Evolutionary conservation across 1,284 basidiomycete species (phyloP).

Genomic region (Leccinum huronense): DNA sequence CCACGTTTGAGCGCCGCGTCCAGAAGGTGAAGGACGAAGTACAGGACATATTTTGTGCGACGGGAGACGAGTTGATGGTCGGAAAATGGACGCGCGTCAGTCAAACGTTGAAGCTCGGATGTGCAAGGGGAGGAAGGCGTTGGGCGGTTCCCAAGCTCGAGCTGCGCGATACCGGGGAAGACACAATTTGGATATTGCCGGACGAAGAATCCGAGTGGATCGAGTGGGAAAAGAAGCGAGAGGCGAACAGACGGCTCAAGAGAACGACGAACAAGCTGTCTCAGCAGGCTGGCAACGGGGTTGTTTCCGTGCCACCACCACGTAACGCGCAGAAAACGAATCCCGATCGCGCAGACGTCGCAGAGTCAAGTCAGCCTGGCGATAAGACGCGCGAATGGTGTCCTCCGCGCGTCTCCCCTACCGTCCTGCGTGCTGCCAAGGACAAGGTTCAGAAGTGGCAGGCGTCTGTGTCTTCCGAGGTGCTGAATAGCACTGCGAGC

Average conservation of each 20-base stretch:
- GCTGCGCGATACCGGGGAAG: constrained; percentile 14
- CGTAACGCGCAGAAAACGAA: constrained; percentile 12
- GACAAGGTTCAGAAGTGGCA: constrained; percentile 37
- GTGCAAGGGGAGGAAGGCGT: constrained; percentile 27
- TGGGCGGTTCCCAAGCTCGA: constrained; percentile 13
- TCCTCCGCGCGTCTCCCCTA: constrained; percentile 18
- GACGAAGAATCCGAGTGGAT: constrained; percentile 37
- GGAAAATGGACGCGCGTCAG: constrained; percentile 31
- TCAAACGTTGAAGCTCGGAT: constrained; percentile 33
- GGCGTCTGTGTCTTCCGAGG: constrained; percentile 22
- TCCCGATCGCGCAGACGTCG: constrained; percentile 1
- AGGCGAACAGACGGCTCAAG: constrained; percentile 22
- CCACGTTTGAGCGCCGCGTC: constrained; percentile 25
- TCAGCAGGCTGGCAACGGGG: constrained; percentile 11
- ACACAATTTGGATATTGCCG: constrained; percentile 33
- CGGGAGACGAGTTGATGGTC: constrained; percentile 17
- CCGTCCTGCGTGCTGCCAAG: constrained; percentile 25
- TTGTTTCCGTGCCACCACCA: constrained; percentile 1
- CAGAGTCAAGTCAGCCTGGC: constrained; percentile 1
- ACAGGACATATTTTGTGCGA: constrained; percentile 15
- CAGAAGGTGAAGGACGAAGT: constrained; percentile 27
- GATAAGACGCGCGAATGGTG: constrained; percentile 1
- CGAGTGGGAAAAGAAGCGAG: constrained; percentile 33
- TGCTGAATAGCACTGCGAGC: constrained; percentile 4
- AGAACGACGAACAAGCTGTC: constrained; percentile 19